Percentiles rank a stretch among this genome's conserved stretches.
Conservation (phyloP, 495 filamentous ascomycete species). For the Ramalina intermedia region DNA sequence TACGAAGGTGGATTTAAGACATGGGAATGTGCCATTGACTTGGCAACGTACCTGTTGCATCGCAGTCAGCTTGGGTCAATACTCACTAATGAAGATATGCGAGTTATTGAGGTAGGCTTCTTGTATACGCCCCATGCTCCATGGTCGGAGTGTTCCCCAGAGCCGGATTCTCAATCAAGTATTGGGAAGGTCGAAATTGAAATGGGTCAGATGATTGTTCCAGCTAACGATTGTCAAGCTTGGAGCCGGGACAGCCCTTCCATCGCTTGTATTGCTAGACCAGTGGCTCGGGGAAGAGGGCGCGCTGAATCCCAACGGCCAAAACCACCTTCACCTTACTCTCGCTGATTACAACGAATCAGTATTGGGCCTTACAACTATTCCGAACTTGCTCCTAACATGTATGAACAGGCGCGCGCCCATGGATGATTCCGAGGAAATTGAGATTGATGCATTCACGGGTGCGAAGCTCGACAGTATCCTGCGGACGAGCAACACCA, state of each 20-base stretch:
- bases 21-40: slow-evolving; percentile 88
- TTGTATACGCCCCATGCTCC: too few species aligned
- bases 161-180: neutral
- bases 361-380: slow-evolving; percentile 72
- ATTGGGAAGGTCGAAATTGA: too few species aligned
- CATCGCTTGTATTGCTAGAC: slow-evolving; percentile 63
- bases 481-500: slow-evolving; percentile 40
- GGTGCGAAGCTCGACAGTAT: slow-evolving; percentile 44
- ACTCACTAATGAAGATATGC: neutral
- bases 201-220: neutral
- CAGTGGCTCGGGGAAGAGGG: slow-evolving; percentile 37
- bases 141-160: too few species aligned
- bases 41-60: slow-evolving; percentile 51
- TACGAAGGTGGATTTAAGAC: slow-evolving; percentile 99
- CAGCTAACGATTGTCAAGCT: slow-evolving; percentile 37
- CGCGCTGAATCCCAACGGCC: slow-evolving; percentile 5
- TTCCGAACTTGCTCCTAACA: slow-evolving; percentile 75
- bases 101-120: too few species aligned
- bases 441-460: slow-evolving; percentile 58
- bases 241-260: slow-evolving; percentile 82
- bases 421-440: slow-evolving; percentile 32
- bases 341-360: slow-evolving; percentile 82
- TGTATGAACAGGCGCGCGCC: slow-evolving; percentile 44
- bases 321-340: slow-evolving; percentile 38
- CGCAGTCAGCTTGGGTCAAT: neutral